A percentile compares a stretch with the other conserved stretches of the same genome.
These are phyloP conservation scores for Boletales sp. DNA, from an alignment of 768 basidiomycete species.

Conservation along the genomic window DNA sequence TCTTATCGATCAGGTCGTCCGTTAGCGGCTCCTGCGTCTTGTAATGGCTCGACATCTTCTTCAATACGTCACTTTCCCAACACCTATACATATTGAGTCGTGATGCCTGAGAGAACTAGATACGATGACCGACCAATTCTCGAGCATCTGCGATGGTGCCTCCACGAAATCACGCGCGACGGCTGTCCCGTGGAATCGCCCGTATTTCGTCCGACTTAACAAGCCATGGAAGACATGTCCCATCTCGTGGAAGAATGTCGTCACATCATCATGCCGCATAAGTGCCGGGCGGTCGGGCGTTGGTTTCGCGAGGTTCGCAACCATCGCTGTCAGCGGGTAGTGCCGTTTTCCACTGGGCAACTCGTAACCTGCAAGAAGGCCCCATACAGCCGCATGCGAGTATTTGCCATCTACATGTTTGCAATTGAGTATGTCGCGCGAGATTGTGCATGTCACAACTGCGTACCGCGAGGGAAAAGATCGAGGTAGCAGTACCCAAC, in stretches of 20 bases:
- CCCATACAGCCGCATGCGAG: constrained; percentile 86
- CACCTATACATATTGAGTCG: constrained; percentile 44
- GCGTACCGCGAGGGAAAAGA: constrained; percentile 74
- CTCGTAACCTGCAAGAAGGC: constrained; percentile 64
- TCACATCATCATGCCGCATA: constrained; percentile 85
- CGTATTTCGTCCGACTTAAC: constrained; percentile 64
- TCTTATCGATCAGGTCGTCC: constrained; percentile 65
- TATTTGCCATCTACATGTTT: constrained; percentile 61
- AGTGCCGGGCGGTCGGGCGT: constrained; percentile 80
- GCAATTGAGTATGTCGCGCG: not conserved
- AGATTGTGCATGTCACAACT: not conserved
- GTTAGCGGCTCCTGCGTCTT: constrained; percentile 69
- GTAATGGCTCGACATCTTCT: constrained; percentile 77
- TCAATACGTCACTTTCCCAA: constrained; percentile 77
- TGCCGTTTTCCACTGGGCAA: constrained; percentile 52
- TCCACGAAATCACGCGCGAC: constrained; percentile 84
- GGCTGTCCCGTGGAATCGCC: constrained; percentile 79
- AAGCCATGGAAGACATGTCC: constrained; percentile 72
- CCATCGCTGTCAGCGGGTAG: constrained; percentile 83
- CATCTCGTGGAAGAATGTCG: constrained; percentile 93
- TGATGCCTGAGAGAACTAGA: not conserved
- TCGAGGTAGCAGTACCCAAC: constrained; percentile 90
- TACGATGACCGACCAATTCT: constrained; percentile 62
- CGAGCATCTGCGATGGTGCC: constrained; percentile 92
- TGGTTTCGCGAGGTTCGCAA: constrained; percentile 86